These are phyloP conservation scores for Acarospora socialis DNA, from an alignment of 2,329 filamentous ascomycete genomes.

Conservation along the genomic window DNA sequence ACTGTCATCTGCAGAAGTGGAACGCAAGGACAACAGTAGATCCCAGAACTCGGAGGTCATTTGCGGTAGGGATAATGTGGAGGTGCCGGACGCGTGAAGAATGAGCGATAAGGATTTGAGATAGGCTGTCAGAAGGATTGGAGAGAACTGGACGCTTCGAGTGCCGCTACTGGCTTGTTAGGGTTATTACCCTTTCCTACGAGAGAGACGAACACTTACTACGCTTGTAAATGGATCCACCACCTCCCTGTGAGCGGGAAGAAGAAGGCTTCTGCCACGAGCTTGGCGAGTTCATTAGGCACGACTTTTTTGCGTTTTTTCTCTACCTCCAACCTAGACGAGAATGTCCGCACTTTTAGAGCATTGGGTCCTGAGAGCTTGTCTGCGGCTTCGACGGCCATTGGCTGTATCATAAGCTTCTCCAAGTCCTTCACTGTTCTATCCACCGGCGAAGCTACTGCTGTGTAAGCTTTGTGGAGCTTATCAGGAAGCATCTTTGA, in stretches of 20 bases:
- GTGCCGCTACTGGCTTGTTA: slow-evolving; percentile 9
- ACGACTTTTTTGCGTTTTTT: slow-evolving; percentile 45
- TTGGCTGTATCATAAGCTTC: slow-evolving; percentile 59
- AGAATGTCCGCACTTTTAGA: slow-evolving; percentile 83
- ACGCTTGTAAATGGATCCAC: slow-evolving; percentile 46
- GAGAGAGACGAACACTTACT: slow-evolving; percentile 21
- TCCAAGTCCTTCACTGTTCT: slow-evolving; percentile 54
- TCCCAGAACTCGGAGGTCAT: slow-evolving; percentile 77
- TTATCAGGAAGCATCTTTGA: slow-evolving; percentile 63
- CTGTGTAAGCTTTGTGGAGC: slow-evolving; percentile 57
- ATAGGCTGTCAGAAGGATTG: slow-evolving; percentile 38
- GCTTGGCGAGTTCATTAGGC: slow-evolving; percentile 62
- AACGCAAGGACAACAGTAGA: slow-evolving; percentile 58
- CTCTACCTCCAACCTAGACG: slow-evolving; percentile 56
- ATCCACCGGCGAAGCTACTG: slow-evolving; percentile 44
- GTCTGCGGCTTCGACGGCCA: slow-evolving; percentile 72
- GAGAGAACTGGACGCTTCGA: slow-evolving; percentile 19
- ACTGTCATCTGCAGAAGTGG: slow-evolving; percentile 40
- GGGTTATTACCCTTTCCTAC: neutral
- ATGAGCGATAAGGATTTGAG: slow-evolving; percentile 76
- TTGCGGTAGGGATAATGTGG: slow-evolving; percentile 58
- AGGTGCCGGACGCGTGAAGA: slow-evolving; percentile 68
- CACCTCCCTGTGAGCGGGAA: slow-evolving; percentile 72
- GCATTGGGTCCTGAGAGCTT: slow-evolving; percentile 63
- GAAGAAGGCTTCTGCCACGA: slow-evolving; percentile 70